Base-by-base conservation (phyloP, 176 grass and related monocot species). In the Carex kokanica region DNA sequence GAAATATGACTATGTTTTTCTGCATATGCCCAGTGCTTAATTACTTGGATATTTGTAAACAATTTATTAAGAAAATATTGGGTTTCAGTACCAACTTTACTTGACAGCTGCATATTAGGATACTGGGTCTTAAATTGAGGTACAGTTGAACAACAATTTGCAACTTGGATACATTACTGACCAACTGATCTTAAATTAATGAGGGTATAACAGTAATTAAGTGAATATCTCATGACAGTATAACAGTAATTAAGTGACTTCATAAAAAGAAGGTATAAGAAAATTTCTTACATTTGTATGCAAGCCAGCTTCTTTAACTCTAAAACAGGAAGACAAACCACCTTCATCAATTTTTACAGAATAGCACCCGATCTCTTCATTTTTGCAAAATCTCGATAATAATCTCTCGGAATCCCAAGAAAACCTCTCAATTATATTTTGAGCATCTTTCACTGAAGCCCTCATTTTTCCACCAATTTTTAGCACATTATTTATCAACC, bases 1-100 rank as follows among this genome's bases (percentile, higher is more conserved):
- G 95, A 88, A 89, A 94, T 81, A 98, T 61, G 64, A 98, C 68
- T 45, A 88, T 84, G 8, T 84, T 94, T 84, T 91, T 91, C 95
- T 98, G 85, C 83, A 90, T 83, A 77, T 52, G 36, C 38, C 59
- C 72, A 75, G 21, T 54, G 47, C 11, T 75, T 27, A 8, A 17
- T 54, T 5, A 17, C 47, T 17, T 75, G 3, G 2, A 54, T 53
- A 75, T 31, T 61, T 31, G 47, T 54, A 53, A 8, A 25, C 12
- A 74, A 53, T 74, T 29, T 74, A 27, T 38, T 38, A 38, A 38
- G 36, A 38, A 38, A 38, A 38, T 38, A 38, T 4, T 38, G 36
- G 36, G 36, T 38, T 38, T 38, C 4, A 38, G 36, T 38, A 38
- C 36, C 36, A 38, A 38, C 36, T 38, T 38, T 4, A 38, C 36